These are phyloP conservation scores for Scheffersomyces ergatensis DNA, from an alignment of 805 yeast genomes.

Conservation along the genomic window DNA sequence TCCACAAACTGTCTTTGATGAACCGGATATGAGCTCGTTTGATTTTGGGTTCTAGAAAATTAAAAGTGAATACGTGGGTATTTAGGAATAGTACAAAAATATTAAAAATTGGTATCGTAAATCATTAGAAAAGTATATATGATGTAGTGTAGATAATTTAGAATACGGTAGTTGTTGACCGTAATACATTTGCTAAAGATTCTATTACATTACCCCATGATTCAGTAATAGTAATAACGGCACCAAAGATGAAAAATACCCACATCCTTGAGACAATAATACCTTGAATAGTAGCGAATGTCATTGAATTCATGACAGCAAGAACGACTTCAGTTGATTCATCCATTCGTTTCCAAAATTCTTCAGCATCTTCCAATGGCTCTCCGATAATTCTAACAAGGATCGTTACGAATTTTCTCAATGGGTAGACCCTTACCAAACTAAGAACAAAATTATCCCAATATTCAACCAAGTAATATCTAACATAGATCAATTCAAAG, in stretches of 20 bases:
- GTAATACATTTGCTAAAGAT: constrained; percentile 3
- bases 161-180: constrained; percentile 4
- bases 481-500: constrained; percentile 16
- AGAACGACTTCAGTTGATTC: constrained; percentile 12
- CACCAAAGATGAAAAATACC: constrained; percentile 14
- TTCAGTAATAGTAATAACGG: constrained; percentile 10
- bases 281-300: constrained; percentile 13
- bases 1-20: constrained; percentile 57
- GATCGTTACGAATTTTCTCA: background rate
- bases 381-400: background rate
- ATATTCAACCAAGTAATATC: constrained; percentile 9
- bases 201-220: constrained; percentile 11
- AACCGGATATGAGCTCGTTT: constrained; percentile 77
- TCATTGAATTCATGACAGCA: constrained; percentile 15
- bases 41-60: constrained; percentile 37
- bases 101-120: too few relatives aligned
- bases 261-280: constrained; percentile 14
- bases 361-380: background rate
- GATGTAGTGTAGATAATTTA: too few relatives aligned
- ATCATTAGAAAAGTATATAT: too few relatives aligned
- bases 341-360: constrained; percentile 7
- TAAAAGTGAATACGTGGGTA: too few relatives aligned
- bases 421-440: background rate
- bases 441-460: constrained; percentile 5
- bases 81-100: too few relatives aligned